Conservation (phyloP, 2,329 filamentous ascomycete genomes). For the Fusarium torulosum region DNA sequence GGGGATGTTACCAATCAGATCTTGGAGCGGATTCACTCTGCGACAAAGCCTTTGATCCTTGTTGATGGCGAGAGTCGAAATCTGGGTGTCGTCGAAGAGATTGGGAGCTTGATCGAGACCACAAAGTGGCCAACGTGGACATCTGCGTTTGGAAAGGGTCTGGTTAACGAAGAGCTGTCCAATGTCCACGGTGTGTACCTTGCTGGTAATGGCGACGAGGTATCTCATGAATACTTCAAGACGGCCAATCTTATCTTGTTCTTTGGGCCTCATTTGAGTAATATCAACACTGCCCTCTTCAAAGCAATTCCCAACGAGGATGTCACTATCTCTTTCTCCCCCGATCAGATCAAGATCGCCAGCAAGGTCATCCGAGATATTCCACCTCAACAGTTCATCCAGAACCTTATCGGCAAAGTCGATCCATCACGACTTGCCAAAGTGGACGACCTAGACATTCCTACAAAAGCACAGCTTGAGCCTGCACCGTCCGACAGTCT, state of each 20-base stretch:
- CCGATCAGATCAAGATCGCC: slow-evolving; percentile 3
- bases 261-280: slow-evolving; percentile 19
- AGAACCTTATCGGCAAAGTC: neutral
- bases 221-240: slow-evolving; percentile 5
- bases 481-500: neutral
- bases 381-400: neutral
- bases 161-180: slow-evolving; percentile 8
- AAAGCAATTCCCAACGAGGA: slow-evolving; percentile 7
- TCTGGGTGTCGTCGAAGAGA: neutral
- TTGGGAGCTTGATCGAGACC: neutral
- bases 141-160: slow-evolving; percentile 17
- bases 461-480: neutral
- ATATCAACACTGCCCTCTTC: slow-evolving; percentile 22
- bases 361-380: slow-evolving; percentile 4
- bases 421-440: slow-evolving; percentile 12
- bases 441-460: neutral
- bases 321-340: slow-evolving; percentile 2
- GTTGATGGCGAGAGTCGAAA: slow-evolving; percentile 21
- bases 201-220: neutral
- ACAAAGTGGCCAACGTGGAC: slow-evolving; percentile 21
- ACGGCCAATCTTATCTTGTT: slow-evolving; percentile 13
- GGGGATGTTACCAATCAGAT: neutral
- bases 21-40: slow-evolving; percentile 9
- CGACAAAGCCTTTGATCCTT: slow-evolving; percentile 11
- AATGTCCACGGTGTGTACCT: slow-evolving; percentile 22